Base-by-base conservation (phyloP, 805 yeast species). In the Ogataea zsoltii region DNA sequence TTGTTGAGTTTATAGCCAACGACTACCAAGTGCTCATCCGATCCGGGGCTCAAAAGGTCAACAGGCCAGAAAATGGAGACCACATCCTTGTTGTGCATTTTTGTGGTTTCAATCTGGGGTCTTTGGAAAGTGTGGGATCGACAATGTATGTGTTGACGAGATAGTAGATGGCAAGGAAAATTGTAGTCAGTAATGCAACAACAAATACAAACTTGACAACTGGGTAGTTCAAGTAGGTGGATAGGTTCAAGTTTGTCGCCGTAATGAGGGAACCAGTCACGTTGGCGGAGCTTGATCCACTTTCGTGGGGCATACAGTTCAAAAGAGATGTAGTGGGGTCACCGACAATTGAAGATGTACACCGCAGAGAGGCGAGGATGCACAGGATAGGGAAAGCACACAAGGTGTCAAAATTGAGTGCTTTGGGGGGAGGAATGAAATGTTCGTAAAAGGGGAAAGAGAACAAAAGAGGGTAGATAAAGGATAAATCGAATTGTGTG, bases 51-150 rank as follows among this genome's bases (percentile, higher is more conserved):
- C 7, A 39, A 42, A 18, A 65, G 36, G 41, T 65, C 68, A 11
- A 47, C 41, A 10, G 70, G 69, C 69, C 69, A 66, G 36, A 61
- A 64, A 1, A 62, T 35, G n/a, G 58, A 43, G 11, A 40, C 26
- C 6, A 36, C 25, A 3, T 46, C 28, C 15, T 41, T 40, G 17
- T 11, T 17, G 4, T 21, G 35, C 38, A 33, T 44, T 5, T 28
- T 29, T 14, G 21, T 18, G n/a, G 13, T 9, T 28, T 4, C 9
- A 25, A 12, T 26, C 33, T 33, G n/a, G 19, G 23, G 40, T 34
- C 40, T 33, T 14, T 33, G 9, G 21, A 19, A 13, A 40, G 26
- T 12, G 12, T 33, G 9, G 42, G 40, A 19, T 32, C 45, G 33
- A 48, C 46, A 23, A 46, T 37, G 14, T 41, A 38, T 13, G 15